Base-by-base conservation (phyloP, 495 filamentous ascomycete species). In the Thermochaetoides thermophila region DNA sequence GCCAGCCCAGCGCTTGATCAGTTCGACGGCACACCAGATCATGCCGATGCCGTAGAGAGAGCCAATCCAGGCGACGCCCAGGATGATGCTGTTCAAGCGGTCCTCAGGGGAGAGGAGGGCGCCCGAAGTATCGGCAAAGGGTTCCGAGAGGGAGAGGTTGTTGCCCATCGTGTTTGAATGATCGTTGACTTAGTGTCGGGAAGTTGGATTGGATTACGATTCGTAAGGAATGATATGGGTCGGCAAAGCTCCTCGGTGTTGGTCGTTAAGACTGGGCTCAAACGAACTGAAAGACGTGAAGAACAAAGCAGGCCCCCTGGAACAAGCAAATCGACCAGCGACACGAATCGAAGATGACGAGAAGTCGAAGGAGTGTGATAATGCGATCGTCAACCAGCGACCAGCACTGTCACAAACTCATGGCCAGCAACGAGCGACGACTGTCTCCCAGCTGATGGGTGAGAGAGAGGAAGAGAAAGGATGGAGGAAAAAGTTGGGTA, bases 121-220 rank as follows among this genome's bases (percentile, higher is more conserved):
- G 13, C 22, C 27, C 17, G 45, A 50, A 19, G 42, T 49, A 44
- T 55, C 52, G 31, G 44, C 45, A 27, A 47, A 50, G n/a, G 20
- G 15, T 10, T 44, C 42, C 21, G 22, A n/a, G 16, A 39, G 33
- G 1, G 52, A 51, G 22, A 57, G 50, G 30, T 55, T 55, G 11
- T 39, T 29, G 29, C 54, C 54, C 54, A 57, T 57, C 27, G 35
- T 43, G n/a, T n/a, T n/a, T n/a, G n/a, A n/a, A n/a, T n/a, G n/a
- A n/a, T n/a, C n/a, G n/a, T n/a, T n/a, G n/a, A n/a, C n/a, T n/a
- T n/a, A n/a, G n/a, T n/a, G n/a, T n/a, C n/a, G n/a, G n/a, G n/a
- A n/a, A n/a, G n/a, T n/a, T n/a, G n/a, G n/a, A n/a, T n/a, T n/a
- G n/a, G n/a, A n/a, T n/a, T n/a, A n/a, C n/a, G n/a, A n/a, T n/a